phyloP scores from a whole-genome alignment of 2,329 filamentous ascomycete genomes.

The Stagonosporopsis tanaceti region DNA sequence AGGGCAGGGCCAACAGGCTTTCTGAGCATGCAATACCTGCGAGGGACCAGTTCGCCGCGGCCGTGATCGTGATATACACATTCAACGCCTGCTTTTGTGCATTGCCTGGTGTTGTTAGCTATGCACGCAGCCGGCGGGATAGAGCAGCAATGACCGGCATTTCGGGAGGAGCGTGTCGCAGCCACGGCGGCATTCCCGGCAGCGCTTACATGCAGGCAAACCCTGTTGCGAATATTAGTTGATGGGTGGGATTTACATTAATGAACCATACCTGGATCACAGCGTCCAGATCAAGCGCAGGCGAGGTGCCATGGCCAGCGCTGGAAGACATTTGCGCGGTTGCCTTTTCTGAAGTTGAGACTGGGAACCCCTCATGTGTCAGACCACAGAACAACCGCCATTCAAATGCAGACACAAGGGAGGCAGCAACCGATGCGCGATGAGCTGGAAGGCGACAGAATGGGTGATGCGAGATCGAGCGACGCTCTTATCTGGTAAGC shows the following conservation, averaged over 20 bases:
- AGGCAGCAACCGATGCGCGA: constrained; percentile 1
- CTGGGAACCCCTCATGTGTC: neutral
- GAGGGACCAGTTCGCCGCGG: constrained; percentile 39
- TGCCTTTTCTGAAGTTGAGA: neutral
- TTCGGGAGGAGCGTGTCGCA: constrained; percentile 49
- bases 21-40: constrained; percentile 33
- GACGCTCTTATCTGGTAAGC: constrained; percentile 29
- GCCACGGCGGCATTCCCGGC: constrained; percentile 47
- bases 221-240: constrained; percentile 26
- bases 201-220: constrained; percentile 47
- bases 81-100: constrained; percentile 46
- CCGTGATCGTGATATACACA: constrained; percentile 49
- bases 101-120: constrained; percentile 40
- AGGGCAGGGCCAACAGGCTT: neutral
- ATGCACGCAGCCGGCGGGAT: constrained; percentile 1
- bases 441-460: neutral
- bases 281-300: constrained; percentile 29
- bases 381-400: constrained; percentile 3
- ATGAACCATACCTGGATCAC: constrained; percentile 30
- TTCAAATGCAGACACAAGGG: constrained; percentile 1
- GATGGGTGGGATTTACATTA: neutral
- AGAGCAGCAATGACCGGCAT: constrained; percentile 34
- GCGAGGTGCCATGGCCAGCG: constrained; percentile 7
- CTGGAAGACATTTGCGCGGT: constrained; percentile 12
- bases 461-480: constrained; percentile 11